phyloP scores from a whole-genome alignment of 352 stramenopile species.

The Phytophthora tentaculata region DNA sequence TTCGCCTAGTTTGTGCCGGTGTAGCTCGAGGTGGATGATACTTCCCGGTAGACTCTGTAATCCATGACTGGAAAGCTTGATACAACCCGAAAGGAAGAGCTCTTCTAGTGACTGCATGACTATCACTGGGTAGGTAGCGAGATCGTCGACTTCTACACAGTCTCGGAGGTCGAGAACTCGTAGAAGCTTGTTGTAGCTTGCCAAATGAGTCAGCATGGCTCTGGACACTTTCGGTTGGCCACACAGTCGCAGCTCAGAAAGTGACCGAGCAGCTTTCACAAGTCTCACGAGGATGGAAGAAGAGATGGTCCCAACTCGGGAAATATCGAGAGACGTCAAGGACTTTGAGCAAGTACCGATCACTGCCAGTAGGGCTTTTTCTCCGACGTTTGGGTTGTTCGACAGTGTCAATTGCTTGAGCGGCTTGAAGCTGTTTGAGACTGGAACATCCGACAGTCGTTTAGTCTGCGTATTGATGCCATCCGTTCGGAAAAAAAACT shows the following conservation, averaged over 20 bases:
- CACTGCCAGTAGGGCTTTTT: conserved; percentile 43
- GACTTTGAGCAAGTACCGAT: conserved; percentile 36
- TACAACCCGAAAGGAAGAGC: conserved; percentile 52
- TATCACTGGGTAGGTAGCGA: conserved; percentile 64
- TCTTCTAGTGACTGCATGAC: conserved; percentile 65
- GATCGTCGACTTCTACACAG: conserved; percentile 58
- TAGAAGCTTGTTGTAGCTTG: conserved; percentile 61
- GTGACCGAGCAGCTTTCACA: conserved; percentile 36
- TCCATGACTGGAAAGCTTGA: conserved; percentile 38
- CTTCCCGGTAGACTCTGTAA: conserved; percentile 52
- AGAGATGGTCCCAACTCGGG: conserved; percentile 32
- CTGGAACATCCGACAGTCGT: background rate
- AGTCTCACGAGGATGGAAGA: conserved; percentile 42
- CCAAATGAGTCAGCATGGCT: conserved; percentile 52
- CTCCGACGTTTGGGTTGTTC: conserved; percentile 36
- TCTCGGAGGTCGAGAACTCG: conserved; percentile 61
- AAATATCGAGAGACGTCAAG: conserved; percentile 46
- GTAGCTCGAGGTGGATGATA: conserved; percentile 48
- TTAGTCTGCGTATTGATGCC: conserved; percentile 25
- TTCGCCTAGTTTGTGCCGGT: conserved; percentile 45
- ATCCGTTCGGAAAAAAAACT: conserved; percentile 61
- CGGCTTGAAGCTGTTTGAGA: conserved; percentile 20
- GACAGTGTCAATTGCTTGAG: conserved; percentile 36
- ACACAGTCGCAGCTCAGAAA: conserved; percentile 43
- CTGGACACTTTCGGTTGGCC: conserved; percentile 52